Evolutionary conservation across 257 asterid species (phyloP), one percentile per base, ranked within the genome.

Genomic region (Solanum microdontum): DNA sequence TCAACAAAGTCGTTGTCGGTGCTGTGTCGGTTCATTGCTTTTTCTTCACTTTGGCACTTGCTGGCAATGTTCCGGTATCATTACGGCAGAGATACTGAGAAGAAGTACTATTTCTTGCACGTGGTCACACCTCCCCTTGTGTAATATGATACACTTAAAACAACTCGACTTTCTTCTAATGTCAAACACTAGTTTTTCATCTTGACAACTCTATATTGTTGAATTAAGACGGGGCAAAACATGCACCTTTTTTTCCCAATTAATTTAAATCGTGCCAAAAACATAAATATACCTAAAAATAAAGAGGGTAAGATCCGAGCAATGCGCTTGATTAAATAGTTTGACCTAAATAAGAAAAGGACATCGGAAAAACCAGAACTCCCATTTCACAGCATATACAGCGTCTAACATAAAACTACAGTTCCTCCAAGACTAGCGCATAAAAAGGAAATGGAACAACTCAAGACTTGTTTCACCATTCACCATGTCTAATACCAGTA

Each of bases 361-460:
- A 80, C 39, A 11, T 21, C 33, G 48, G 55, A 83, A 13, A 74
- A 21, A 43, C 77, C 76, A 30, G 33, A n/a, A 26, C 14, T 48
- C 86, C 19, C 83, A 13, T 64, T 66, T 60, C 85, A 80, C 48
- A 68, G 26, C 32, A 62, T 72, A 30, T 33, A 58, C 69, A 72
- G 62, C 43, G 64, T 55, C n/a, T 15, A 48, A 40, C 82, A 74
- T 11, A 55, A 26, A 17, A 60, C 28, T 11, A 2, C 14, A 88
- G 84, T 66, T 79, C 91, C 82, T 83, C 88, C 87, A 60, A 43
- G 33, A 24, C 34, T 73, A 32, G 43, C 23, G 43, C 23, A 83
- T 66, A 10, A 88, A 86, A 28, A 34, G 37, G 39, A 60, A 72
- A 76, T 5, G 82, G 90, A 84, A 86, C 82, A 88, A 89, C 87